A percentile compares a stretch with the other conserved stretches of the same genome.
phyloP scores from a whole-genome alignment of 2,329 filamentous ascomycete genomes.

The Calonectria ilicicola region DNA sequence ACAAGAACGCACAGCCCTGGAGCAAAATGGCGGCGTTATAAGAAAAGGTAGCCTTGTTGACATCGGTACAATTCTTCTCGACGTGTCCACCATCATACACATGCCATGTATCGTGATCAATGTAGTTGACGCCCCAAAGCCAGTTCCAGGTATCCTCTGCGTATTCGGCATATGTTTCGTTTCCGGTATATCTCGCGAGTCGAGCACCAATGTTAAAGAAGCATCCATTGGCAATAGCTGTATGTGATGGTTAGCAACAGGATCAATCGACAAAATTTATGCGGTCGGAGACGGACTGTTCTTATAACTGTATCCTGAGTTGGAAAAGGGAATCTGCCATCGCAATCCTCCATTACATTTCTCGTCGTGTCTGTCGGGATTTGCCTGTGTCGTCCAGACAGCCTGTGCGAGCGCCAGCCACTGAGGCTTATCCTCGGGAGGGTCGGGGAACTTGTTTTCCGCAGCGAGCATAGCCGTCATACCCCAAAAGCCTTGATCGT shows the following conservation, averaged over 20 bases:
- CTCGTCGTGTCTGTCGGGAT: constrained; percentile 71
- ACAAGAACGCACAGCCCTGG: constrained; percentile 73
- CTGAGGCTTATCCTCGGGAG: constrained; percentile 63
- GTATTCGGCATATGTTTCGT: constrained; percentile 73
- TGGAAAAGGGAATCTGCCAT: constrained; percentile 83
- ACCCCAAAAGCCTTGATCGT: constrained; percentile 79
- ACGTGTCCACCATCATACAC: constrained; percentile 70
- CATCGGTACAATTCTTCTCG: constrained; percentile 63
- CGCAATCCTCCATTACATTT: constrained; percentile 77
- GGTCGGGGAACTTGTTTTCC: constrained; percentile 73
- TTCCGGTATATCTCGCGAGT: constrained; percentile 76
- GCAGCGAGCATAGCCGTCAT: constrained; percentile 76
- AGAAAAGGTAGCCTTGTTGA: constrained; percentile 69
- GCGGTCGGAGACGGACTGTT: constrained; percentile 58
- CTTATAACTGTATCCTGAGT: constrained; percentile 83
- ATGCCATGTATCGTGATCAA: constrained; percentile 70
- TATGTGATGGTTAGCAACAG: not conserved
- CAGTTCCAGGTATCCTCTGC: constrained; percentile 75
- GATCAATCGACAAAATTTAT: not conserved
- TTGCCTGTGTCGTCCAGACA: constrained; percentile 73
- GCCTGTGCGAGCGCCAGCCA: constrained; percentile 77
- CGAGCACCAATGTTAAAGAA: constrained; percentile 76
- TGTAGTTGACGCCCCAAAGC: constrained; percentile 66
- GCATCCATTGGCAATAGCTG: constrained; percentile 70
- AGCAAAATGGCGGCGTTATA: constrained; percentile 72